phyloP scores from a whole-genome alignment of 2,329 filamentous ascomycete genomes.

The Phaeoacremonium minimum region DNA sequence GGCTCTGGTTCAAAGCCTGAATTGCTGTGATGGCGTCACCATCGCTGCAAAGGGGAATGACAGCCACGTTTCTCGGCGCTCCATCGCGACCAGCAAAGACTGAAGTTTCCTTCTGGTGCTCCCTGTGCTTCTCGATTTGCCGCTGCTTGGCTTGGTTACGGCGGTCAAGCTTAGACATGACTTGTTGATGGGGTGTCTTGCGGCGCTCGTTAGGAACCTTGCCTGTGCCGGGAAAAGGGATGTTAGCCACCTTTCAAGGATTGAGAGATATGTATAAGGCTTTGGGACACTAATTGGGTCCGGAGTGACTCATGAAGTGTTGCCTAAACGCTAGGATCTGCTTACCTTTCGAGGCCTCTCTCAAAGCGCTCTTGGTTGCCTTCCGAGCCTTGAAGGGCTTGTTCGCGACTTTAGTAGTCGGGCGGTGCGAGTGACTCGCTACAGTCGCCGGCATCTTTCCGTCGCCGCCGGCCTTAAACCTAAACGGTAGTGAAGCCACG shows the following conservation, averaged over 20 bases:
- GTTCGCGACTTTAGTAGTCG: slow-evolving; percentile 82
- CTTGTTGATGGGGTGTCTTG: slow-evolving; percentile 89
- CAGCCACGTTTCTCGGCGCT: slow-evolving; percentile 81
- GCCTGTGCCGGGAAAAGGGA: slow-evolving; percentile 42
- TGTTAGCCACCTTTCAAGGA: slow-evolving; percentile 2
- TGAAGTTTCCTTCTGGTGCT: slow-evolving; percentile 72
- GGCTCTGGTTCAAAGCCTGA: slow-evolving; percentile 66
- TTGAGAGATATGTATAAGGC: too few species aligned
- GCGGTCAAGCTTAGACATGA: slow-evolving; percentile 96
- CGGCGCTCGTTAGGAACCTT: slow-evolving; percentile 74
- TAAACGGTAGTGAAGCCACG: slow-evolving; percentile 71
- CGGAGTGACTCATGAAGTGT: too few species aligned
- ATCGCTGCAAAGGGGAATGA: slow-evolving; percentile 78
- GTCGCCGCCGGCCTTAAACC: slow-evolving; percentile 79
- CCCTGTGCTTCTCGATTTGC: slow-evolving; percentile 76
- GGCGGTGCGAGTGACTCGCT: slow-evolving; percentile 78
- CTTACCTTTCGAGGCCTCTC: slow-evolving; percentile 79
- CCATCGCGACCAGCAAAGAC: slow-evolving; percentile 85
- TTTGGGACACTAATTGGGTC: too few species aligned
- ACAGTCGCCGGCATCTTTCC: slow-evolving; percentile 71
- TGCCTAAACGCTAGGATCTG: too few species aligned
- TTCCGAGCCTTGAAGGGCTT: slow-evolving; percentile 93
- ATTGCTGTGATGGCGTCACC: slow-evolving; percentile 66
- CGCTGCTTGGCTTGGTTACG: slow-evolving; percentile 93
- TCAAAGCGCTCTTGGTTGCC: slow-evolving; percentile 80